A percentile compares a stretch with the other conserved stretches of the same genome.
Evolutionary conservation across 768 basidiomycete genomes (phyloP).

Genomic region (Lactarius hengduanensis): DNA sequence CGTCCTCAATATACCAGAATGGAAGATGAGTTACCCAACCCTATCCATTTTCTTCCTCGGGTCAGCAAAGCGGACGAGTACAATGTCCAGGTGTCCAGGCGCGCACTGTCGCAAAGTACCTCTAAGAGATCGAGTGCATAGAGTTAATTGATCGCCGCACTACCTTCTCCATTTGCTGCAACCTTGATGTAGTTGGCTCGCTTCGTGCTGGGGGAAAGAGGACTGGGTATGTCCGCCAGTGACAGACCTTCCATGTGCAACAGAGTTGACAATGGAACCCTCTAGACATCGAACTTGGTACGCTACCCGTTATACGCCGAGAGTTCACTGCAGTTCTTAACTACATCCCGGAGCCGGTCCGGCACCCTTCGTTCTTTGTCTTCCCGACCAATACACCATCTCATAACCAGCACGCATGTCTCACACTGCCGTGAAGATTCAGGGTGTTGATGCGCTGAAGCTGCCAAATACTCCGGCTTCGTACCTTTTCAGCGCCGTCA

Average conservation of each 20-base stretch:
- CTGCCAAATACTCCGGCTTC: no score
- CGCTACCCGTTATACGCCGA: conserved; percentile 88
- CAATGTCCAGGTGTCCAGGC: conserved; percentile 59
- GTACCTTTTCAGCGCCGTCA: no score
- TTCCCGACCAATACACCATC: conserved; percentile 1
- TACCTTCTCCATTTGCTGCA: conserved; percentile 80
- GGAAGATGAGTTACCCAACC: conserved; percentile 87
- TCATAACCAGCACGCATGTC: conserved; percentile 19
- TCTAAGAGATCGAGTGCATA: conserved; percentile 80
- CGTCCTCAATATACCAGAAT: conserved; percentile 80
- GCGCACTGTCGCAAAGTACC: conserved; percentile 86
- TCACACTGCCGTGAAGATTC: not conserved
- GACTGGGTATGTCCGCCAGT: conserved; percentile 70
- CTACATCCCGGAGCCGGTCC: conserved; percentile 71
- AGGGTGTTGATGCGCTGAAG: no score
- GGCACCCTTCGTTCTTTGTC: conserved; percentile 72
- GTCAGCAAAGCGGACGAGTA: conserved; percentile 94
- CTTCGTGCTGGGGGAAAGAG: conserved; percentile 66
- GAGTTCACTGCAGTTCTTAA: conserved; percentile 74
- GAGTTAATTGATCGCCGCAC: conserved; percentile 73
- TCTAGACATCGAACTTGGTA: conserved; percentile 75
- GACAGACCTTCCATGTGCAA: not conserved
- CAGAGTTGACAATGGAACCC: conserved; percentile 23
- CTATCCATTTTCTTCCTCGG: conserved; percentile 83
- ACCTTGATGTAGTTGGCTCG: conserved; percentile 85